Conservation (phyloP, 768 basidiomycete genomes). For the Hysterangium stoloniferum region DNA sequence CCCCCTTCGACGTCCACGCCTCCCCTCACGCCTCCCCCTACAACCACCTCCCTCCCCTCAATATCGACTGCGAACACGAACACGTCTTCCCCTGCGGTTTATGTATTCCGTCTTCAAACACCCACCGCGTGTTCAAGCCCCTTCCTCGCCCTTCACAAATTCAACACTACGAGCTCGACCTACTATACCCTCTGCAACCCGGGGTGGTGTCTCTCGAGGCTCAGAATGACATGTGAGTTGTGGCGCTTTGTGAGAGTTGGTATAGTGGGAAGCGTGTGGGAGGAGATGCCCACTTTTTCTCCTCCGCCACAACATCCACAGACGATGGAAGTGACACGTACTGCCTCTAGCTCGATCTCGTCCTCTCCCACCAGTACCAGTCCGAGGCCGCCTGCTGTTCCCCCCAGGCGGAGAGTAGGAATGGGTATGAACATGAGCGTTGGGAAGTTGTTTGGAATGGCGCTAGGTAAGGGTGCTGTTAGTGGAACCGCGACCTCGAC, state of each 20-base stretch:
- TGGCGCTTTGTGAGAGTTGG: slow-evolving; percentile 85
- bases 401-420: slow-evolving; percentile 42
- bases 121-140: too few species aligned
- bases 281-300: slow-evolving; percentile 42
- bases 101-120: slow-evolving; percentile 68
- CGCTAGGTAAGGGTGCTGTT: slow-evolving; percentile 51
- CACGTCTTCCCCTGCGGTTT: too few species aligned
- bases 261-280: slow-evolving; percentile 83
- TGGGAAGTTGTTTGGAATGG: slow-evolving; percentile 56
- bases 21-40: slow-evolving; percentile 20
- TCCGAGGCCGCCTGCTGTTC: slow-evolving; percentile 57
- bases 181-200: slow-evolving; percentile 66
- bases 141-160: slow-evolving; percentile 22
- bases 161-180: slow-evolving; percentile 26
- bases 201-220: slow-evolving; percentile 79
- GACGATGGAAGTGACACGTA: slow-evolving; percentile 12
- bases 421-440: slow-evolving; percentile 10
- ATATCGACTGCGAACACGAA: too few species aligned
- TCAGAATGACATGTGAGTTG: slow-evolving; percentile 81
- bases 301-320: slow-evolving; percentile 26
- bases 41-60: too few species aligned
- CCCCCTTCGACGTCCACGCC: slow-evolving; percentile 21
- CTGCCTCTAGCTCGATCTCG: too few species aligned
- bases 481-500: too few species aligned
- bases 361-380: too few species aligned